Base-by-base conservation (phyloP, 768 basidiomycete species). In the Leccinum truebloodii region DNA sequence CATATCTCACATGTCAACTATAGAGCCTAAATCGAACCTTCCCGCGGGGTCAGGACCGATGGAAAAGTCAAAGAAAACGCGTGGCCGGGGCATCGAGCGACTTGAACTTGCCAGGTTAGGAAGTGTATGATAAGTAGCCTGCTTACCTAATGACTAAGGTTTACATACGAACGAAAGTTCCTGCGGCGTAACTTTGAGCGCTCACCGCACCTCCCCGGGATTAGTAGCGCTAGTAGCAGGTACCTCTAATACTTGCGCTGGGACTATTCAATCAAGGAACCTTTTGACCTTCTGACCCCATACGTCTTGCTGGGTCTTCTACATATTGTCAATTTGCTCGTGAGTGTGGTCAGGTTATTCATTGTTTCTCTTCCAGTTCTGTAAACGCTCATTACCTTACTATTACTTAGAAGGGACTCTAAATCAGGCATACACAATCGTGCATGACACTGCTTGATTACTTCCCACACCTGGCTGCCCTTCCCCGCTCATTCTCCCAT, bases 51-150 rank as follows among this genome's bases (percentile, higher is more conserved):
- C 70, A 61, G 75, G 71, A 59, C 80, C 83, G 54, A 86, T 70
- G 18, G 81, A 70, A 69, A 91, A 80, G 68, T 92, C 88, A 58
- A 92, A 78, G 72, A 90, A 92, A 3, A 86, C 84, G 64, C 90
- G 81, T 18, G 86, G 82, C 20, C 77, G 79, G 51, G 78, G 74
- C 84, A 86, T 86, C 41, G 56, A 46, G 16, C 28, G 8, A 58
- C 24, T 46, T 12, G n/a, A 50, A 48, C 46, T 7, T 49, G 22
- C 34, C 34, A 35, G 13, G 14, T 26, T 51, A 5, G 24, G 50
- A n/a, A 32, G 54, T 8, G 22, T 16, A 22, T 20, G 22, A 28
- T 26, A 16, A 10, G 44, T 16, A 1, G 9, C 14, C 16, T 28
- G n/a, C 57, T 67, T 69, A 69, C 52, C 41, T 67, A 67, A 68